These are phyloP conservation scores for Metschnikowia chrysomelidarum DNA, from an alignment of 805 yeast species.

Conservation along the genomic window DNA sequence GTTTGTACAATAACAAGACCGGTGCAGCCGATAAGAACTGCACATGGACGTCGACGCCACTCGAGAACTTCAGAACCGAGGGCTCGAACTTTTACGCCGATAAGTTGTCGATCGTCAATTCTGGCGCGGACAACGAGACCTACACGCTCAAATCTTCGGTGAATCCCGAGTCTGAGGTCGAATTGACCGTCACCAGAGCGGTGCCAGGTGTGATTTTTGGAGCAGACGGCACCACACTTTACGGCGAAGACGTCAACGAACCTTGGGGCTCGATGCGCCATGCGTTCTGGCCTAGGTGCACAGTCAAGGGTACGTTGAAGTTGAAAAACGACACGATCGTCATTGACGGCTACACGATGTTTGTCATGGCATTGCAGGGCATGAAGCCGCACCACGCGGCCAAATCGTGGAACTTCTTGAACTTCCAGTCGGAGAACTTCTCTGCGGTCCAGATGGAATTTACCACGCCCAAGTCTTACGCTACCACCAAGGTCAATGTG, in stretches of 20 bases:
- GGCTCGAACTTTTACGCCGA: slow-evolving; percentile 83
- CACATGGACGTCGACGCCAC: slow-evolving; percentile 89
- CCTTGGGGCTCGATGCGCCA: slow-evolving; percentile 99
- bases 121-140: slow-evolving; percentile 47
- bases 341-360: slow-evolving; percentile 63
- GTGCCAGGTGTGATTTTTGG: slow-evolving; percentile 90
- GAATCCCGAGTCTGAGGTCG: slow-evolving; percentile 66
- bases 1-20: slow-evolving; percentile 56
- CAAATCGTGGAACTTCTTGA: slow-evolving; percentile 90
- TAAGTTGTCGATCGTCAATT: slow-evolving; percentile 61
- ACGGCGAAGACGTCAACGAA: slow-evolving; percentile 76
- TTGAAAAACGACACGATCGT: slow-evolving; percentile 36
- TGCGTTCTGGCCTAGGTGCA: slow-evolving; percentile 91
- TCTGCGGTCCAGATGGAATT: slow-evolving; percentile 91
- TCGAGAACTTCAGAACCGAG: slow-evolving; percentile 71
- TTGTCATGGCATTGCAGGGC: slow-evolving; percentile 95
- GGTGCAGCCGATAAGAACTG: slow-evolving; percentile 41
- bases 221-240: slow-evolving; percentile 76
- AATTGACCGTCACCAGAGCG: slow-evolving; percentile 56
- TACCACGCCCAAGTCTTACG: slow-evolving; percentile 90
- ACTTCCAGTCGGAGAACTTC: slow-evolving; percentile 74
- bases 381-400: slow-evolving; percentile 99
- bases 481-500: slow-evolving; percentile 71
- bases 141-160: slow-evolving; percentile 58
- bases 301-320: slow-evolving; percentile 62